Evolutionary conservation across 2,329 filamentous ascomycete genomes (phyloP).

Genomic region (Nothomitra cinnamomea): DNA sequence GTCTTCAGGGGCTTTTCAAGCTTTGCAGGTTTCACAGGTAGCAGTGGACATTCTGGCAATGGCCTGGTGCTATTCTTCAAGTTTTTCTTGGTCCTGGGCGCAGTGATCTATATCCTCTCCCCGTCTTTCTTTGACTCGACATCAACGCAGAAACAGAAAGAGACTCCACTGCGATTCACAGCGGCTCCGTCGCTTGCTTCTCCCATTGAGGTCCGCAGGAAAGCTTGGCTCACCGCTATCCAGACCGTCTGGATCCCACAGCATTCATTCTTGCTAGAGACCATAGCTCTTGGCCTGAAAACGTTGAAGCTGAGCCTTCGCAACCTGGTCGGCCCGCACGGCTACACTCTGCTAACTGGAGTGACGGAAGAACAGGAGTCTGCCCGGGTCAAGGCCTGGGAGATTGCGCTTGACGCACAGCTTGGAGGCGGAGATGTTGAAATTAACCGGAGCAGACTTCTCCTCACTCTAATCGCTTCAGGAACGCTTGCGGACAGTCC

Average conservation of each 20-base stretch:
- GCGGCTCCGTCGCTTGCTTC: slow-evolving; percentile 57
- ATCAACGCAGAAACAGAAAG: slow-evolving; percentile 34
- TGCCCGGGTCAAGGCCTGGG: slow-evolving; percentile 79
- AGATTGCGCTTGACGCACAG: slow-evolving; percentile 83
- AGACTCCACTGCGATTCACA: slow-evolving; percentile 22
- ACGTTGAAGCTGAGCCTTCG: slow-evolving; percentile 66
- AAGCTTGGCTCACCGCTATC: slow-evolving; percentile 84
- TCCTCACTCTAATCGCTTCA: slow-evolving; percentile 75
- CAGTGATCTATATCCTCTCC: slow-evolving; percentile 37
- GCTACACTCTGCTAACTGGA: slow-evolving; percentile 65
- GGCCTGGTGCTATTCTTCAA: slow-evolving; percentile 29
- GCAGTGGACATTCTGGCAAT: slow-evolving; percentile 13
- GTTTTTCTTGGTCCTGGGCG: slow-evolving; percentile 32
- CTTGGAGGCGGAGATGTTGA: slow-evolving; percentile 79
- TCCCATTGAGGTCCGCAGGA: slow-evolving; percentile 67
- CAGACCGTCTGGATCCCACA: slow-evolving; percentile 85
- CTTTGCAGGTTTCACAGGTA: background rate
- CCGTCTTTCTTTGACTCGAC: slow-evolving; percentile 40
- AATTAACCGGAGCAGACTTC: slow-evolving; percentile 71
- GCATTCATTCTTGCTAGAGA: slow-evolving; percentile 73
- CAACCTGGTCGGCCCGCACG: slow-evolving; percentile 57
- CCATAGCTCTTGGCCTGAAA: slow-evolving; percentile 63
- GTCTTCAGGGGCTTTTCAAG: slow-evolving; percentile 9
- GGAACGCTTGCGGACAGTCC: slow-evolving; percentile 75
- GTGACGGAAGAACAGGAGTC: slow-evolving; percentile 71